phyloP scores from a whole-genome alignment of 176 grass and related monocot species.

The Melocanna baccifera region DNA sequence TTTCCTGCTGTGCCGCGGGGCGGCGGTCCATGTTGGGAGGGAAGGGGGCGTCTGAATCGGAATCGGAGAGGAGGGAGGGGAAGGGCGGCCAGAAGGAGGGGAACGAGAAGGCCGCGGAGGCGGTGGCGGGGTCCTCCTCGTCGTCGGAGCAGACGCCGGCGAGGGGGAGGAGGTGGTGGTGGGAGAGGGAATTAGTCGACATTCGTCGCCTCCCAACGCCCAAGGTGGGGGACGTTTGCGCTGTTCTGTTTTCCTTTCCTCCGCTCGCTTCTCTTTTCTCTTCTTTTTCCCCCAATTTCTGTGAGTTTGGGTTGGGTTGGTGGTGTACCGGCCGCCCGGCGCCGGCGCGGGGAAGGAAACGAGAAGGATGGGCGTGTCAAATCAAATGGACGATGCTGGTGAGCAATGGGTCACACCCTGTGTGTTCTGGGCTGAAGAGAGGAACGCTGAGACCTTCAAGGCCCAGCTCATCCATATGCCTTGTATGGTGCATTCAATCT shows the following conservation, averaged over 20 bases:
- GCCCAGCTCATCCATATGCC: not conserved
- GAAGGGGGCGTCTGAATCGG: conserved; percentile 32
- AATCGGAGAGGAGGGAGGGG: conserved; percentile 38
- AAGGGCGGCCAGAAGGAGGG: conserved; percentile 48
- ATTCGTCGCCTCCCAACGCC: conserved; percentile 20
- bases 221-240: conserved; percentile 9
- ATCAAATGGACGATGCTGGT: no score
- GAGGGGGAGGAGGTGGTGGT: conserved; percentile 29
- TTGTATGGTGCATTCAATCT: no score
- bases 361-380: not conserved
- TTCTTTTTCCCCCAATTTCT: not conserved
- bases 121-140: not conserved
- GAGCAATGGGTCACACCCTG: no score
- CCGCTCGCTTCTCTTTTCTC: not conserved
- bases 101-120: conserved; percentile 5
- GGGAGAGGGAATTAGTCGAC: conserved; percentile 46
- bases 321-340: conserved; percentile 27
- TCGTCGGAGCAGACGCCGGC: conserved; percentile 35
- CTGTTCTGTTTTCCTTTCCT: not conserved
- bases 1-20: not conserved
- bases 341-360: conserved; percentile 5
- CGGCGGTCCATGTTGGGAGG: conserved; percentile 21
- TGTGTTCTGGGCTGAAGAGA: no score
- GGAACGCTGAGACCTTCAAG: not conserved
- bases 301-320: conserved; percentile 38